Percentiles rank a stretch among this genome's conserved stretches.
Evolutionary conservation across 2,329 filamentous ascomycete genomes (phyloP).

Genomic region (Colletotrichum orbiculare): DNA sequence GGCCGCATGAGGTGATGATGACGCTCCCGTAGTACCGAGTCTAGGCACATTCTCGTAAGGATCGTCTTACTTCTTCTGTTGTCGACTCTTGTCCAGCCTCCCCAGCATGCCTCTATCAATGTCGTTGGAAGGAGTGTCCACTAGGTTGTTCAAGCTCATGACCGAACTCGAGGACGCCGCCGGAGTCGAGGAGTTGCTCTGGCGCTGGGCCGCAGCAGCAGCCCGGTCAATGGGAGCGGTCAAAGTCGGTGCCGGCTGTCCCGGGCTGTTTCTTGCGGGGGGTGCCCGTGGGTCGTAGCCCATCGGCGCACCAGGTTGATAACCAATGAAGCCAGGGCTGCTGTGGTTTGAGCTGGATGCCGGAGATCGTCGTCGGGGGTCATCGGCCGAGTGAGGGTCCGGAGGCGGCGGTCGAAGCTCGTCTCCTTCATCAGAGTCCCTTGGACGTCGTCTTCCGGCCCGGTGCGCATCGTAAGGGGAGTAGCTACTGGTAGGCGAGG

Average conservation of each 20-base stretch:
- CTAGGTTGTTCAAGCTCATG: conserved; percentile 64
- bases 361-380: conserved; percentile 63
- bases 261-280: conserved; percentile 50
- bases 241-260: conserved; percentile 48
- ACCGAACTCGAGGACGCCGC: conserved; percentile 49
- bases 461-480: conserved; percentile 51
- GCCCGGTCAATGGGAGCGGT: conserved; percentile 46
- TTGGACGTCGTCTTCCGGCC: conserved; percentile 49
- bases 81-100: conserved; percentile 54
- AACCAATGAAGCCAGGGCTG: conserved; percentile 52
- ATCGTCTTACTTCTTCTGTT: conserved; percentile 37
- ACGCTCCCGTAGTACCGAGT: too few relatives aligned
- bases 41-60: too few relatives aligned
- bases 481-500: conserved; percentile 57
- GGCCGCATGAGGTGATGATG: conserved; percentile 3
- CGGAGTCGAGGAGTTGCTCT: conserved; percentile 47
- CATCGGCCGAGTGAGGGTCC: conserved; percentile 53
- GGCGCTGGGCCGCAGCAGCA: conserved; percentile 51
- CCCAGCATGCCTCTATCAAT: conserved; percentile 68
- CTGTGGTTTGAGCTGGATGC: conserved; percentile 59
- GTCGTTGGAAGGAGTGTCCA: conserved; percentile 58
- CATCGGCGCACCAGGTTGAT: conserved; percentile 19
- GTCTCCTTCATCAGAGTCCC: conserved; percentile 54
- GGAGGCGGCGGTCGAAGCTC: conserved; percentile 59
- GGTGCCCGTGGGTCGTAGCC: conserved; percentile 30